These are phyloP conservation scores for Phyllosticta paracitricarpa DNA, from an alignment of 2,329 filamentous ascomycete species.

Conservation along the genomic window DNA sequence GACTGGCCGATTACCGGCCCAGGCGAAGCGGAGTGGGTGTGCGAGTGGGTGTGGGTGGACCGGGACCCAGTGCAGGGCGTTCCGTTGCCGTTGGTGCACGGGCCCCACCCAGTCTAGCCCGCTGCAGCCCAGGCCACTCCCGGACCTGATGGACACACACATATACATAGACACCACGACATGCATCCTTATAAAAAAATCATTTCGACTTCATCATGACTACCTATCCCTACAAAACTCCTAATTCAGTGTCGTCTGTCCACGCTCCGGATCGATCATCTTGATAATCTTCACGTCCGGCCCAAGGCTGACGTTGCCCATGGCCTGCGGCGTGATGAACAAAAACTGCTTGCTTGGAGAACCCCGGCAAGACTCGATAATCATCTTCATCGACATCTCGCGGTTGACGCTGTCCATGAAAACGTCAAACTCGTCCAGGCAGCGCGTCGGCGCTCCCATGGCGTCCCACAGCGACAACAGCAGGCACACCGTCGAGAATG, in stretches of 20 bases:
- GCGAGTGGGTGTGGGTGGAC: not conserved
- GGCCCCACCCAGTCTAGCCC: not conserved
- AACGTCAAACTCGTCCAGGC: slow-evolving; percentile 95
- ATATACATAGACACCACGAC: not conserved
- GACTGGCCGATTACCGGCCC: not conserved
- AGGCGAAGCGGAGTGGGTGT: not conserved
- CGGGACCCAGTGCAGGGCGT: not conserved
- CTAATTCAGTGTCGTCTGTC: slow-evolving; percentile 34
- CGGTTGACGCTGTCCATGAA: slow-evolving; percentile 99
- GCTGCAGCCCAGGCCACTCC: not conserved
- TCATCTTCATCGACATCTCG: slow-evolving; percentile 85
- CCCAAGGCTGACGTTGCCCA: slow-evolving; percentile 47
- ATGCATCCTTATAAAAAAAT: not conserved
- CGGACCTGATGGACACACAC: no score
- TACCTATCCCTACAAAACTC: not conserved
- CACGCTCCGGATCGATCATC: slow-evolving; percentile 43
- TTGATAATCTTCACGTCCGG: slow-evolving; percentile 73
- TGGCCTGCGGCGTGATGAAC: slow-evolving; percentile 87
- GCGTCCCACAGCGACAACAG: slow-evolving; percentile 92
- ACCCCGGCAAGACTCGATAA: slow-evolving; percentile 75
- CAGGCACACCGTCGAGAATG: slow-evolving; percentile 92
- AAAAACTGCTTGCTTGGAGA: slow-evolving; percentile 91
- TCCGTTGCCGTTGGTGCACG: not conserved
- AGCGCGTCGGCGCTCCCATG: slow-evolving; percentile 91
- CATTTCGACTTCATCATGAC: not conserved